Conservation (phyloP, 106 monocot species). For the Phalaenopsis aphrodite region DNA sequence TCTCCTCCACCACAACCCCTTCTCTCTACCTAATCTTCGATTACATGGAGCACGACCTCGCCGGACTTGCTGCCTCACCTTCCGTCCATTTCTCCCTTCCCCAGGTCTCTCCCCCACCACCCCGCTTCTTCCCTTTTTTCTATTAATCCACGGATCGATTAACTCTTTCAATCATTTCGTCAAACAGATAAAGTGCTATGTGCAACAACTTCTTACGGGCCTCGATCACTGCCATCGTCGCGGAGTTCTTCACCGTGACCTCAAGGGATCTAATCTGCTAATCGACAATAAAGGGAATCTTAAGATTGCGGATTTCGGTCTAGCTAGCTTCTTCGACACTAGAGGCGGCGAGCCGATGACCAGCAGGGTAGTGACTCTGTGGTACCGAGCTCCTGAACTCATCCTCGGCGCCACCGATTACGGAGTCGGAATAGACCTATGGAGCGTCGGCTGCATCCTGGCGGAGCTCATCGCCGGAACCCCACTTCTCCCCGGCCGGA, state of each 20-base stretch:
- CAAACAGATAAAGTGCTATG: constrained; percentile 53
- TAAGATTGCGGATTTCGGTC: constrained; percentile 62
- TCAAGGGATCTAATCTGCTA: constrained; percentile 59
- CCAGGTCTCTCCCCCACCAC: constrained; percentile 23
- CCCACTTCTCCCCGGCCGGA: constrained; percentile 51
- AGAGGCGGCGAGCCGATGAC: constrained; percentile 36
- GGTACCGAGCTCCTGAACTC: constrained; percentile 70
- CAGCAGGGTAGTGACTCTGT: constrained; percentile 51
- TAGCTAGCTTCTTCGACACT: constrained; percentile 46
- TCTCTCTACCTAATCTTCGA: constrained; percentile 55
- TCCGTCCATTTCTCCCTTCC: constrained; percentile 37
- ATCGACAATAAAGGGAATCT: constrained; percentile 47
- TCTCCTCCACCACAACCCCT: constrained; percentile 25
- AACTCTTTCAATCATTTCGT: not conserved
- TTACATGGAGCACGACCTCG: constrained; percentile 68
- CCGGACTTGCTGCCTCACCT: constrained; percentile 33
- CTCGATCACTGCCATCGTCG: constrained; percentile 52
- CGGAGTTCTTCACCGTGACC: constrained; percentile 54
- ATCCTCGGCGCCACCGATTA: constrained; percentile 50
- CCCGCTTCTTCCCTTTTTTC: not conserved
- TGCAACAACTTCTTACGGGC: constrained; percentile 55
- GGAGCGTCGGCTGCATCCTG: constrained; percentile 72
- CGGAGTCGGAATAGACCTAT: constrained; percentile 47
- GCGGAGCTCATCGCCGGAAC: constrained; percentile 47
- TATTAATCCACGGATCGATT: not conserved